Evolutionary conservation across 108 stramenopile genomes (phyloP), one percentile per base, ranked within the genome.

Genomic region (Discostella stelligeroides): DNA sequence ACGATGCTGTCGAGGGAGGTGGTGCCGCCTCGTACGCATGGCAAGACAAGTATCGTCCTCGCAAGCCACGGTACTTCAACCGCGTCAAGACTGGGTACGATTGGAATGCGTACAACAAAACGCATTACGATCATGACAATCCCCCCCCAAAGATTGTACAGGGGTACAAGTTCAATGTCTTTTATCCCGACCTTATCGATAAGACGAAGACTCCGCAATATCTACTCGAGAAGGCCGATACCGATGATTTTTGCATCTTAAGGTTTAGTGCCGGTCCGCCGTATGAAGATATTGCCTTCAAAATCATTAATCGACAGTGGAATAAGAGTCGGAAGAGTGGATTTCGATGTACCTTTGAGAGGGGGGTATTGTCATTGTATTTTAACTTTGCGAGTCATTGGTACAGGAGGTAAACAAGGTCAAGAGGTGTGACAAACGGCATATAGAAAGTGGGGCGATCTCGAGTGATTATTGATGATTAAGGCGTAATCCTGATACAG

Each of bases 21-120:
- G 61, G 43, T 9, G 61, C 39, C 0, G 53, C 77, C 38, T 30
- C 55, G 21, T 95, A 95, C 58, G 71, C 82, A 29, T 97, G 95
- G 97, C 85, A 92, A 71, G 96, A 96, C 69, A 95, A 95, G 60
- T 99, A 92, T 74, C 90, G 89, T 27, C 97, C 98, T 14, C 89
- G 99, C 23, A 98, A 98, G 63, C 99, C 99, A 7, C 91, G 98
- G 8, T 99, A 98, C 87, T 97, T 98, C 86, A 98, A 98, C 85
- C 95, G 98, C 12, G 98, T 99, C 61, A 91, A 92, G 72, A 97
- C 98, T 10, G 99, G 99, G 8, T 98, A 96, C 61, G 98, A 98
- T 73, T 97, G 99, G 97, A 99, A 98, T 88, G 92, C 93, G 76
- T 98, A 99, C 94, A 99, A 99, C 78, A 95, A 95, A 72, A 96